Conservation (phyloP, 2,329 filamentous ascomycete genomes). For the Lachnellula arida region DNA sequence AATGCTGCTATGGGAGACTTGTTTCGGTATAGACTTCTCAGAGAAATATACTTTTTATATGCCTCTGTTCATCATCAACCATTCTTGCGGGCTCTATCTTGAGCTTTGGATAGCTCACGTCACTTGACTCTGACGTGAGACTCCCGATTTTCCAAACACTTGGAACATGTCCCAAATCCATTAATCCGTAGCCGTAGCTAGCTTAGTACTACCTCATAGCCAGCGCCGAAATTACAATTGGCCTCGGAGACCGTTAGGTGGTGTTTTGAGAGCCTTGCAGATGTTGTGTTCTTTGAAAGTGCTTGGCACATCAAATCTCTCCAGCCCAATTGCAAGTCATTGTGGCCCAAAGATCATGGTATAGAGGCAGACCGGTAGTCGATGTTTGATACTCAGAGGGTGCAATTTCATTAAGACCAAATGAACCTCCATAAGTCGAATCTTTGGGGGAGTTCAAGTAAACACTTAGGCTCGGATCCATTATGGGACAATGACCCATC, state of each 20-base stretch:
- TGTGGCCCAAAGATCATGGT: constrained; percentile 28
- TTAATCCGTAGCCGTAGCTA: not conserved
- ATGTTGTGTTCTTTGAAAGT: not conserved
- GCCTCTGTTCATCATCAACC: not conserved
- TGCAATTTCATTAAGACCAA: constrained; percentile 1
- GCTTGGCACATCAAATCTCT: constrained; percentile 1
- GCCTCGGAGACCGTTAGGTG: not conserved
- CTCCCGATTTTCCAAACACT: not conserved
- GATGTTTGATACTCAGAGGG: not conserved
- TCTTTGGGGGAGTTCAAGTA: constrained; percentile 12
- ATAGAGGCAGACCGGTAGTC: constrained; percentile 1
- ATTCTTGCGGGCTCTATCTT: not conserved
- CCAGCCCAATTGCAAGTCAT: constrained; percentile 28
- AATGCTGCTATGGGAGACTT: not conserved
- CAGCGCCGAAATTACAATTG: too few species aligned
- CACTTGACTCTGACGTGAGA: not conserved
- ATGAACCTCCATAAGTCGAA: constrained; percentile 7
- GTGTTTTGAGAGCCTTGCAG: not conserved
- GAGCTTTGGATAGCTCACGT: not conserved
- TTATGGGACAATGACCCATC: constrained; percentile 22
- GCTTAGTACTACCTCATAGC: not conserved
- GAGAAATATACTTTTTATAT: not conserved
- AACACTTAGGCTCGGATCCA: constrained; percentile 14
- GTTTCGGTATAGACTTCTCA: not conserved
- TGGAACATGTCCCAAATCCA: not conserved